Evolutionary conservation across 2,329 filamentous ascomycete genomes (phyloP).

Genomic region (Metarhizium robertsii): DNA sequence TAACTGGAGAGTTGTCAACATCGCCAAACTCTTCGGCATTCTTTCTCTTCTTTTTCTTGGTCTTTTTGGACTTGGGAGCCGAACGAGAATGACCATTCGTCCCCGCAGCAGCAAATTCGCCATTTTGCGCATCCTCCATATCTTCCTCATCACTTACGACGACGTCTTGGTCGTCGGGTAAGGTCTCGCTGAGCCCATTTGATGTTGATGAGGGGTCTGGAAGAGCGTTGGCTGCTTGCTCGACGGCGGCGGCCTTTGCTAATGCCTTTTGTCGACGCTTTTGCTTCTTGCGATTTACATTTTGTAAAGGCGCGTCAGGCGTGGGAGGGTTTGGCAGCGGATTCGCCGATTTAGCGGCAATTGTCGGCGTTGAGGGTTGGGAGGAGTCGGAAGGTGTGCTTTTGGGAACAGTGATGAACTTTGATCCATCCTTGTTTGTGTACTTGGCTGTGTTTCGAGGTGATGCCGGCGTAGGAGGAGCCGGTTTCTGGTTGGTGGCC

Average conservation of each 20-base stretch:
- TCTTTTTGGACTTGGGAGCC: constrained; percentile 44
- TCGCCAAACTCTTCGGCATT: constrained; percentile 16
- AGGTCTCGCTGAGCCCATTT: constrained; percentile 13
- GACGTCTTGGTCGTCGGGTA: constrained; percentile 36
- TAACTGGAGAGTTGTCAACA: constrained; percentile 7
- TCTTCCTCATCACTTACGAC: constrained; percentile 46
- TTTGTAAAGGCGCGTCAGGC: constrained; percentile 27
- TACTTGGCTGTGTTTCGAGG: constrained; percentile 50
- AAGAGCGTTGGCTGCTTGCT: constrained; percentile 31
- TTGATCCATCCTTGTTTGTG: constrained; percentile 59
- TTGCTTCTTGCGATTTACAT: constrained; percentile 88
- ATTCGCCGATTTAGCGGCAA: constrained; percentile 26
- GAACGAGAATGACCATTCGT: constrained; percentile 20
- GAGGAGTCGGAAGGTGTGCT: constrained; percentile 41
- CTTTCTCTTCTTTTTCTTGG: constrained; percentile 63
- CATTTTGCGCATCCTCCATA: constrained; percentile 30
- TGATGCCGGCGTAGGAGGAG: constrained; percentile 39
- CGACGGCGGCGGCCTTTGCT: constrained; percentile 51
- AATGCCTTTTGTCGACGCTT: constrained; percentile 85
- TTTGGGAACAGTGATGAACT: constrained; percentile 59
- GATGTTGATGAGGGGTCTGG: constrained; percentile 23
- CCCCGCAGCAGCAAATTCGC: constrained; percentile 14
- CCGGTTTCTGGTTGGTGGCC: constrained; percentile 42
- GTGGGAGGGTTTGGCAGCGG: constrained; percentile 16
- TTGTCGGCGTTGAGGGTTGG: constrained; percentile 41